Evolutionary conservation across 1,139 yeast genomes (phyloP).

Genomic region (Scheffersomyces parashehatae): DNA sequence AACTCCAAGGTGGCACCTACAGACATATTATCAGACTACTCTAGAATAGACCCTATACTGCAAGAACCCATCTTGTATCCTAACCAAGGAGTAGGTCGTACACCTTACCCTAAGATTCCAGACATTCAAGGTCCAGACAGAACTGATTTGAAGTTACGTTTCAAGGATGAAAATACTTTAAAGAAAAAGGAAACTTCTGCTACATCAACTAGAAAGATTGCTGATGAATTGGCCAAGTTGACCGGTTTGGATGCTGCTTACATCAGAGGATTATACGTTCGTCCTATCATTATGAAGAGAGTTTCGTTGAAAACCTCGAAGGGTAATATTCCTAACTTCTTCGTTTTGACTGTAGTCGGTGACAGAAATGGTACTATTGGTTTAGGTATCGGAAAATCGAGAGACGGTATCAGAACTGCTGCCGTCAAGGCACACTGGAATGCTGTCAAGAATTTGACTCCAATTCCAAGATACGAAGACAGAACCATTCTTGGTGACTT

Average conservation of each 20-base stretch:
- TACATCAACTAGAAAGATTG: constrained; percentile 34
- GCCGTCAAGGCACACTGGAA: constrained; percentile 89
- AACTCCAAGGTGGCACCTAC: constrained; percentile 36
- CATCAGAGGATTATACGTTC: constrained; percentile 62
- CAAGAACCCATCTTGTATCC: constrained; percentile 49
- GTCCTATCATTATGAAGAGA: constrained; percentile 71
- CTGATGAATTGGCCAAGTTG: constrained; percentile 61
- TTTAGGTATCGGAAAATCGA: constrained; percentile 91
- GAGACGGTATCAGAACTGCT: constrained; percentile 77
- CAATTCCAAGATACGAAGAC: constrained; percentile 84
- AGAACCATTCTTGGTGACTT: constrained; percentile 89
- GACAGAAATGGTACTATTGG: constrained; percentile 94
- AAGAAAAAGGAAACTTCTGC: constrained; percentile 15
- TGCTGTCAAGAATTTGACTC: constrained; percentile 82
- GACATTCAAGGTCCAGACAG: constrained; percentile 43
- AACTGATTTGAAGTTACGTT: constrained; percentile 40
- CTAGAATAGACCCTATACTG: constrained; percentile 45
- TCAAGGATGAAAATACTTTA: constrained; percentile 22
- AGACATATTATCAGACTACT: constrained; percentile 27
- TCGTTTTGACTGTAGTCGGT: constrained; percentile 88
- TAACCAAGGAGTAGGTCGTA: constrained; percentile 38
- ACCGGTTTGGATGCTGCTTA: constrained; percentile 76
- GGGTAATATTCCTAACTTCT: constrained; percentile 87
- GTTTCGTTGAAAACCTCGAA: constrained; percentile 92
- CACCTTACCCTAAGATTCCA: constrained; percentile 48